Base-by-base conservation (phyloP, 768 basidiomycete genomes). In the Psilocybe cubensis region DNA sequence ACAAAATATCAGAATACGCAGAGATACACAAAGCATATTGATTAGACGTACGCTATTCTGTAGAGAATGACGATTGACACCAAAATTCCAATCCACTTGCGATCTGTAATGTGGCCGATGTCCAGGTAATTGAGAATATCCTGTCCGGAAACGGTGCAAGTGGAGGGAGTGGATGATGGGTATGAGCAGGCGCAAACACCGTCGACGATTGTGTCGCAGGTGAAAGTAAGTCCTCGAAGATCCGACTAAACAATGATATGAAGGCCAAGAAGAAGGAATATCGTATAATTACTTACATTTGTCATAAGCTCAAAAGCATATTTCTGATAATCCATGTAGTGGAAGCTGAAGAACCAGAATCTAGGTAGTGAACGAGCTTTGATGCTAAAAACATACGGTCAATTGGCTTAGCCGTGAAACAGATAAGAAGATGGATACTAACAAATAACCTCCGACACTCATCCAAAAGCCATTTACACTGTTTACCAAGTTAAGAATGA, bases 331-430 rank as follows among this genome's bases (percentile, higher is more conserved):
- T 83, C 83, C 72, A 84, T 82, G 52, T 70, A 83, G 64, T 84
- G 83, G 65, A 81, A 79, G 31, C 77, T 81, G 61, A 76, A 83
- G 64, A 74, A 83, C 84, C 84, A 85, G 66, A 85, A 86, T 0
- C 79, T 71, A 0, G 85, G 85, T 2, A 86, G 74, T 8, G 78
- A 78, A 6, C 77, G 69, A 0, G 83, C 77, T 63, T 78, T 76
- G 70, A 85, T 82, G 70, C 82, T 83, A 57, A 60, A 62, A 12
- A 67, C 55, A n/a, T 56, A 38, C 54, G 55, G 57, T 20, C 4
- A 38, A n/a, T 42, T 54, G 17, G 38, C n/a, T 24, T 21, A 21
- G 18, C 23, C 18, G 6, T 38, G 4, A 50, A 12, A 10, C 3
- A 21, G 47, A 25, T 25, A 28, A 5, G 18, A 46, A 38, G 41